These are phyloP conservation scores for Aspergillus saccharolyticus DNA, from an alignment of 495 filamentous ascomycete genomes.

Conservation along the genomic window DNA sequence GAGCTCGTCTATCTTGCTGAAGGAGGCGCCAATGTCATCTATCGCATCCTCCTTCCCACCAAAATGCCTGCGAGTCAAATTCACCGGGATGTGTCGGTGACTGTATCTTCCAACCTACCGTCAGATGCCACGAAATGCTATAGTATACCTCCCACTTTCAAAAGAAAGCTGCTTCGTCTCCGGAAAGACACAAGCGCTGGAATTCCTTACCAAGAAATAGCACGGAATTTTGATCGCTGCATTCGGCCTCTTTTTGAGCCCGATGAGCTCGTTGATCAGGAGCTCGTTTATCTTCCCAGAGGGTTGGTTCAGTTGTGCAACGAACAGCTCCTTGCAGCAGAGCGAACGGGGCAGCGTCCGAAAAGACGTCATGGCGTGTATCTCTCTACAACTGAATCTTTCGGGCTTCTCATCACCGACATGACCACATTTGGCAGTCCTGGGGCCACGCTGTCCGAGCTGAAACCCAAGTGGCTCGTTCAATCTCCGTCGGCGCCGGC, in stretches of 20 bases:
- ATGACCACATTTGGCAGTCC: conserved; percentile 57
- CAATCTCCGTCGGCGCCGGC: conserved; percentile 75
- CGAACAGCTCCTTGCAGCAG: conserved; percentile 36
- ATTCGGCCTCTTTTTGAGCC: conserved; percentile 55
- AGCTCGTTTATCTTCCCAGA: conserved; percentile 48
- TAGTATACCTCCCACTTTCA: conserved; percentile 25
- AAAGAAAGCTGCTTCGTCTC: conserved; percentile 57
- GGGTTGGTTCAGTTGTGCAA: conserved; percentile 49
- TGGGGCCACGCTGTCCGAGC: conserved; percentile 56
- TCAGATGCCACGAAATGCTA: conserved; percentile 8
- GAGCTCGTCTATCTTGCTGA: conserved; percentile 54
- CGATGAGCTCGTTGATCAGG: conserved; percentile 56
- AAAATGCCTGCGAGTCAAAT: conserved; percentile 14
- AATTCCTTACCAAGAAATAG: conserved; percentile 49
- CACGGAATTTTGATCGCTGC: conserved; percentile 50
- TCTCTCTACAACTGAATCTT: conserved; percentile 51
- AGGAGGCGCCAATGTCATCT: conserved; percentile 70
- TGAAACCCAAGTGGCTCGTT: conserved; percentile 93
- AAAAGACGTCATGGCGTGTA: conserved; percentile 50
- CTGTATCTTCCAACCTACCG: background rate
- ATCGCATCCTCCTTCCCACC: conserved; percentile 43
- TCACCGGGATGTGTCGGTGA: conserved; percentile 3
- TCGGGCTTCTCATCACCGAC: conserved; percentile 72
- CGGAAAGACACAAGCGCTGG: conserved; percentile 57
- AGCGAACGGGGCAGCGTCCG: conserved; percentile 32